Evolutionary conservation across 2,329 filamentous ascomycete genomes (phyloP), one percentile per base, ranked within the genome.

Genomic region (Basipetospora chlamydospora): DNA sequence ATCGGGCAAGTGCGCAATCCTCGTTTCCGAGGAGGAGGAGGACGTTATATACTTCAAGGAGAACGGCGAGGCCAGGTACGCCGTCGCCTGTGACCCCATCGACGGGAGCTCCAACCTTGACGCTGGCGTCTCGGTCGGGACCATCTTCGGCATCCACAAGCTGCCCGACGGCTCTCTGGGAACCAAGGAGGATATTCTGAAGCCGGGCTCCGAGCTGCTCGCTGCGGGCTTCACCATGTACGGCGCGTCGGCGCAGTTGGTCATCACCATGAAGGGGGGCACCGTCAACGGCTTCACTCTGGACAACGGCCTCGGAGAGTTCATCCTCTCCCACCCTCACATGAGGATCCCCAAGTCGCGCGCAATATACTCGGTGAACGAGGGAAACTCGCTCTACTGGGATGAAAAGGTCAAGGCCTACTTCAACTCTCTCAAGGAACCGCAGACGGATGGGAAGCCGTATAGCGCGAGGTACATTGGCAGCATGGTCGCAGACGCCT

Each of bases 201-300:
- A 77, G 59, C 82, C 90, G 1, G 90, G 90, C 39, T 88, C 82
- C 2, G 87, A 95, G 60, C 74, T 96, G 46, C 73, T 96, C 15
- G 88, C 90, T 25, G 79, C 84, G 16, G 90, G 90, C n/a, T 98
- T 98, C 71, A 98, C 90, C 60, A 98, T 98, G 90, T 98, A 98
- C 63, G 90, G 90, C 53, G 90, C 90, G 47, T 95, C 87, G 3
- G 78, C 90, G 4, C 88, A 96, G 65, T 71, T 98, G 31, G 90
- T 98, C 51, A 81, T 98, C 54, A 98, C 90, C 47, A 95, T 96
- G 86, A 83, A 80, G 61, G 84, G 78, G 46, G 83, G 87, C 44
- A 73, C 64, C 43, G 90, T 98, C 60, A 95, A 96, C 61, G 90
- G 90, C 51, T 98, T 98, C 70, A 98, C 90, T 18, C 77, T 98